Evolutionary conservation across 768 basidiomycete species (phyloP).

Genomic region (Neoboletus brunneissimus): DNA sequence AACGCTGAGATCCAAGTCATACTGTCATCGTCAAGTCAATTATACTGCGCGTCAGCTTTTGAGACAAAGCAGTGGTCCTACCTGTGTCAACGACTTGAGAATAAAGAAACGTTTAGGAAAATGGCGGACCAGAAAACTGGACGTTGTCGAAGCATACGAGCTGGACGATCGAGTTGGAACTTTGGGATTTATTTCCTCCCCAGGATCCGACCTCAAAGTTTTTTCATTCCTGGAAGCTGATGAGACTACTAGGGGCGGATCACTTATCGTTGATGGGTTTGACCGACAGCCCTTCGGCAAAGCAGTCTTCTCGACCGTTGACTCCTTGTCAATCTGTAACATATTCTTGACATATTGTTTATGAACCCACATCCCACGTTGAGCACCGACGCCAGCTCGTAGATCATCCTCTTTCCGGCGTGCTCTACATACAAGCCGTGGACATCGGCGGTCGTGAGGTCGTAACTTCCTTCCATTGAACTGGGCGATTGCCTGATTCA

Average conservation of each 20-base stretch:
- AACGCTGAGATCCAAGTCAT: slow-evolving; percentile 77
- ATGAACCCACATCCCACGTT: slow-evolving; percentile 85
- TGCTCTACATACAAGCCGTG: slow-evolving; percentile 78
- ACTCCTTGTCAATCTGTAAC: slow-evolving; percentile 36
- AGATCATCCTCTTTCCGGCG: slow-evolving; percentile 81
- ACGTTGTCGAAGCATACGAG: slow-evolving; percentile 79
- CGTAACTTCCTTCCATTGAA: slow-evolving; percentile 76
- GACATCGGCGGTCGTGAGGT: slow-evolving; percentile 67
- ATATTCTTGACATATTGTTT: slow-evolving; percentile 73
- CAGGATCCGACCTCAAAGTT: background rate
- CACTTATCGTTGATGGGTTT: background rate
- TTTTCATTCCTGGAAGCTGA: slow-evolving; percentile 43
- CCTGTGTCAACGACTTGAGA: slow-evolving; percentile 82
- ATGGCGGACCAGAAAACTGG: slow-evolving; percentile 68
- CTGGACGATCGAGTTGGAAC: slow-evolving; percentile 44
- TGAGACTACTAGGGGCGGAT: slow-evolving; percentile 22
- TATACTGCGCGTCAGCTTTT: background rate
- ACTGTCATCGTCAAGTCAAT: slow-evolving; percentile 39
- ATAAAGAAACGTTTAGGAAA: slow-evolving; percentile 94
- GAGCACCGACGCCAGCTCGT: slow-evolving; percentile 87
- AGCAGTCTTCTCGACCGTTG: slow-evolving; percentile 2
- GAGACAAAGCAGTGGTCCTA: slow-evolving; percentile 30
- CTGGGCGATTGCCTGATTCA: slow-evolving; percentile 62
- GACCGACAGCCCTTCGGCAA: background rate
- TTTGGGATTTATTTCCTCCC: background rate